Evolutionary conservation across 768 basidiomycete species (phyloP), one percentile per base, ranked within the genome.

Genomic region (Obba rivulosa): DNA sequence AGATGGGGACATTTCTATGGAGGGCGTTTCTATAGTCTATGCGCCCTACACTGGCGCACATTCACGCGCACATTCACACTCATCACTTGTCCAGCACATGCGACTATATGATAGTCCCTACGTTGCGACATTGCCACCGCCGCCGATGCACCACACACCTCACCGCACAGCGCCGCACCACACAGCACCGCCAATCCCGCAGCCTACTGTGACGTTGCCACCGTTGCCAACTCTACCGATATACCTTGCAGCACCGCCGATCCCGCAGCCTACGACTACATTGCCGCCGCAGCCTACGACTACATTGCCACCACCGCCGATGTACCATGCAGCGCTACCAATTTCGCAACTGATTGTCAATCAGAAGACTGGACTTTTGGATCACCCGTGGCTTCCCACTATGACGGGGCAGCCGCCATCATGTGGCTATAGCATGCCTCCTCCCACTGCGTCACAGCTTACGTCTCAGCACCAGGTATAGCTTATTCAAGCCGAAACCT

Each of bases 371-470:
- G n/a, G n/a, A n/a, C n/a, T n/a, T n/a, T n/a, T n/a, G n/a, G n/a
- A n/a, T n/a, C n/a, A n/a, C n/a, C n/a, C n/a, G n/a, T n/a, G n/a
- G n/a, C n/a, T n/a, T n/a, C 63, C 60, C 44, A 60, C 51, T 50
- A 55, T 53, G 31, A 45, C 48, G 17, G 39, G 41, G 22, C 44
- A 22, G 34, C 48, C 49, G 31, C 31, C 51, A 0, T 39, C 57
- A 9, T 54, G 48, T 5, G 58, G 49, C 46, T 66, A 53, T 50
- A 53, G 56, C 8, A 44, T 58, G 9, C 52, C 69, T 11, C 60
- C 70, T 4, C 57, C 66, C 9, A 56, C 63, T 10, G 62, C 66
- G 56, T 58, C 62, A 20, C 55, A 62, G 7, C 64, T 56, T 21
- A 53, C 65, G 28, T 57, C 65, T 24, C 53, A 60, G 31, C 64